These are phyloP conservation scores for Boletus fagicola DNA, from an alignment of 768 basidiomycete genomes.

Conservation along the genomic window DNA sequence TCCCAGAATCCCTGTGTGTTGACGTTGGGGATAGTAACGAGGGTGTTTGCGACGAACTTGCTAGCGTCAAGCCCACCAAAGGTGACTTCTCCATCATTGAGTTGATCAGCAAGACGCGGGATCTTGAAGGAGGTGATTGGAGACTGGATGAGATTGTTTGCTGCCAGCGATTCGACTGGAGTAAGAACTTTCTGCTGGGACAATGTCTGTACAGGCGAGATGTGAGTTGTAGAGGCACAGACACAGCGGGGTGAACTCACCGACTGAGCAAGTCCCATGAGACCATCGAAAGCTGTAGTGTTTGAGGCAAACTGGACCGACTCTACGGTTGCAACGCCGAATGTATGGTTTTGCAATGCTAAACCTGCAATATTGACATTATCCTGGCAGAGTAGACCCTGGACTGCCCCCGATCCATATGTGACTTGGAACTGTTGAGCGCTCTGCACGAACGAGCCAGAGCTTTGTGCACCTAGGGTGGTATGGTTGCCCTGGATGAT, in stretches of 20 bases:
- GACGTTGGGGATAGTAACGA: constrained; percentile 62
- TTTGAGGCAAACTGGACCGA: constrained; percentile 56
- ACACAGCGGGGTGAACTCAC: constrained; percentile 38
- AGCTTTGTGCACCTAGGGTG: constrained; percentile 60
- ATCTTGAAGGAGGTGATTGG: constrained; percentile 82
- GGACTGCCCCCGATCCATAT: constrained; percentile 70
- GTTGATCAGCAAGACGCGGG: constrained; percentile 63
- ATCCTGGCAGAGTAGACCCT: constrained; percentile 63
- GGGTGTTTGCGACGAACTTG: constrained; percentile 62
- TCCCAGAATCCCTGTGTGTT: constrained; percentile 80
- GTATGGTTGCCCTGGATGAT: constrained; percentile 55
- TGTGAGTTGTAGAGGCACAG: not conserved
- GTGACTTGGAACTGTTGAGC: constrained; percentile 53
- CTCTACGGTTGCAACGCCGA: constrained; percentile 65
- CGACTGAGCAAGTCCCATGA: constrained; percentile 77
- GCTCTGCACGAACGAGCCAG: constrained; percentile 59
- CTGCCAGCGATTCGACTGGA: constrained; percentile 68
- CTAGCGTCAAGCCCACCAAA: constrained; percentile 72
- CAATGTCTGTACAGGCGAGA: constrained; percentile 40
- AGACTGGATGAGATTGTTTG: constrained; percentile 51
- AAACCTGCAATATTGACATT: constrained; percentile 64
- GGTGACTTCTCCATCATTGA: constrained; percentile 73
- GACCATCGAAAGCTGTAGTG: constrained; percentile 59
- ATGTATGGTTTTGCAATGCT: constrained; percentile 52
- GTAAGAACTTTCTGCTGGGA: constrained; percentile 65